Evolutionary conservation across 1,139 yeast species (phyloP).

Genomic region (Blastobotrys malaysiensis): DNA sequence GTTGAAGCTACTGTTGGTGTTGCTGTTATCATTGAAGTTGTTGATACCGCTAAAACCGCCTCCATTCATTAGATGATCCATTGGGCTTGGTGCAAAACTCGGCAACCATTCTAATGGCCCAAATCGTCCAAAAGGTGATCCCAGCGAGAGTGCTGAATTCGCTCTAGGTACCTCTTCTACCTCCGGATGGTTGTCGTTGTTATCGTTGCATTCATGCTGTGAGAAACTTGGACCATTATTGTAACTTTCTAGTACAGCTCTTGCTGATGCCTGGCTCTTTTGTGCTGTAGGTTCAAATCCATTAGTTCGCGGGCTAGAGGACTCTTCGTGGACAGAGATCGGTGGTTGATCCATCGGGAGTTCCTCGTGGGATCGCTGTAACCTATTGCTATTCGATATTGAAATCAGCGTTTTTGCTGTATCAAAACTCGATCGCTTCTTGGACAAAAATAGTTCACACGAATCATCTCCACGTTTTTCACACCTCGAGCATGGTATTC

Average conservation of each 20-base stretch:
- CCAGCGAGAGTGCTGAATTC: not conserved
- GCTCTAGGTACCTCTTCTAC: not conserved
- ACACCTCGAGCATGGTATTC: constrained; percentile 16
- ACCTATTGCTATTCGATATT: not conserved
- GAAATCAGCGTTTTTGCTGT: constrained; percentile 1
- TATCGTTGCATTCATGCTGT: not conserved
- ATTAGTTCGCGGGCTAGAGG: not conserved
- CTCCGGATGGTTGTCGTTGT: not conserved
- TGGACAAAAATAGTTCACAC: constrained; percentile 8
- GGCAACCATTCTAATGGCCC: not conserved
- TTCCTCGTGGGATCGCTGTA: not conserved
- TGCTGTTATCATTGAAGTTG: not conserved
- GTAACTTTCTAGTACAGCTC: not conserved
- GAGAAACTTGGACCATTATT: not conserved
- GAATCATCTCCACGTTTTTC: constrained; percentile 4
- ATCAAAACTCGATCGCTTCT: constrained; percentile 9
- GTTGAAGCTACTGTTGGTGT: not conserved
- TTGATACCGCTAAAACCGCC: not conserved
- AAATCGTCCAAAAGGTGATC: not conserved
- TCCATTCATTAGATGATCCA: not conserved
- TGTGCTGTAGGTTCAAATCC: not conserved
- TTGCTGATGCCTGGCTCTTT: not conserved
- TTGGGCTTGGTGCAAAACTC: not conserved
- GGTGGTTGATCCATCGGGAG: not conserved
- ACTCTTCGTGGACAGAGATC: not conserved